Evolutionary conservation across 306 rosid genomes (phyloP), one percentile per base, ranked within the genome.

Genomic region (Pueraria montana): DNA sequence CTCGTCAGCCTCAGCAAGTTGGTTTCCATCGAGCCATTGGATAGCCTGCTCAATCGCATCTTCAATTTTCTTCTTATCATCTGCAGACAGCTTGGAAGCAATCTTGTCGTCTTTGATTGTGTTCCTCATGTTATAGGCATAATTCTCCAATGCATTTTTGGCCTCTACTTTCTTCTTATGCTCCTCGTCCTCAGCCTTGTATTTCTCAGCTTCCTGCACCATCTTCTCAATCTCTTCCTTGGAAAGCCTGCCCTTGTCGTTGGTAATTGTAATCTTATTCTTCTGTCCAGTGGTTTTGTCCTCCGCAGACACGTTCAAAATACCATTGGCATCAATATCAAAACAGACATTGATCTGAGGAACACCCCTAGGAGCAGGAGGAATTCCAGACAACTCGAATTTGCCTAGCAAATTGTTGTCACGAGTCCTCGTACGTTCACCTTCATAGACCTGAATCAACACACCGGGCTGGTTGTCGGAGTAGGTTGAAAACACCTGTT

Each of bases 141-240:
- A 89, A 42, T 89, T 87, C 84, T 90, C 91, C 7, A 90, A 40
- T 0, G 88, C 76, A 62, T 90, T 90, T 23, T 87, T 89, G 1
- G 92, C 90, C 72, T 89, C 92, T 72, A 87, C 92, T 43, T 84
- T 89, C 87, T 89, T 87, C 73, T 89, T 89, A 59, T 89, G 92
- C 53, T 87, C 92, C 75, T 89, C 92, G 3, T 89, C 92, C 62
- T 87, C 90, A 0, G 92, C 72, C 23, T 85, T 89, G 62, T 87
- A 89, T 30, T 89, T 87, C 78, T 89, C 92, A 2, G 89, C 92
- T 65, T 87, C 92, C 81, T 85, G 88, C 3, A 85, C 90, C 92
- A 89, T 89, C 84, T 87, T 89, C 85, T 89, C 90, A 50, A 89
- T 89, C 82, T 87, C 92, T 7, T 89, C 93, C 81, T 87, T 90